Percentiles rank a stretch among this genome's conserved stretches.
phyloP scores from a whole-genome alignment of 1,139 yeast species.

The Candida glucosophila region DNA sequence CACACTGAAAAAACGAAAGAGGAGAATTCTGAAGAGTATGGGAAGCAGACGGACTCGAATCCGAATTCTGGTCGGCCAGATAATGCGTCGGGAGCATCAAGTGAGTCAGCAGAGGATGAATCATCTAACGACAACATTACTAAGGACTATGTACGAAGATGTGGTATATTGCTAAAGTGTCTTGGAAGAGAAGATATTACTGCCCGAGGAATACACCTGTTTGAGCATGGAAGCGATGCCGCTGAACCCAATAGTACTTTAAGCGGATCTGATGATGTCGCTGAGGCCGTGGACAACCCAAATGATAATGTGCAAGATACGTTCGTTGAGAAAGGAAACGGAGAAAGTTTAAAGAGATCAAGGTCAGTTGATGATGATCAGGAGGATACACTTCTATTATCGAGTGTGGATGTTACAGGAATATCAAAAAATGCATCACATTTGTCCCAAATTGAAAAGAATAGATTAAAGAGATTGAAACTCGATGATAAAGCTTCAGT shows the following conservation, averaged over 20 bases:
- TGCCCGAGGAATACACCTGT: slow-evolving; percentile 26
- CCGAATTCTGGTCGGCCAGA: slow-evolving; percentile 5
- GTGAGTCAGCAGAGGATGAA: no score
- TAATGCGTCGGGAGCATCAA: no score
- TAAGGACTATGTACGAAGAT: slow-evolving; percentile 36
- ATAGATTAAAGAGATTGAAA: background rate
- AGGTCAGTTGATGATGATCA: slow-evolving; percentile 4
- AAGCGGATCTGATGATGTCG: slow-evolving; percentile 11
- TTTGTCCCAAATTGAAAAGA: background rate
- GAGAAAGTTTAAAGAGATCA: slow-evolving; percentile 6
- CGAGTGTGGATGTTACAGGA: slow-evolving; percentile 1
- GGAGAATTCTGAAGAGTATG: slow-evolving; percentile 8
- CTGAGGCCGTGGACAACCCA: slow-evolving; percentile 1
- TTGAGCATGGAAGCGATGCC: slow-evolving; percentile 1
- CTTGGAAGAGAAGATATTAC: slow-evolving; percentile 17
- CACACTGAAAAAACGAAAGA: slow-evolving; percentile 7
- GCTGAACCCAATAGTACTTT: slow-evolving; percentile 33
- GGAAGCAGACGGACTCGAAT: slow-evolving; percentile 11
- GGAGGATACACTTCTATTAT: slow-evolving; percentile 2
- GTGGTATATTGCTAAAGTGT: slow-evolving; percentile 10
- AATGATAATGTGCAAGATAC: background rate
- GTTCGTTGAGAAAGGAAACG: slow-evolving; percentile 9
- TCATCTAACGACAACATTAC: slow-evolving; percentile 13
- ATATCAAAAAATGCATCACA: background rate
- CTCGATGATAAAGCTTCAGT: background rate